phyloP scores from a whole-genome alignment of 805 yeast species.

The Saturnispora galanensis region DNA sequence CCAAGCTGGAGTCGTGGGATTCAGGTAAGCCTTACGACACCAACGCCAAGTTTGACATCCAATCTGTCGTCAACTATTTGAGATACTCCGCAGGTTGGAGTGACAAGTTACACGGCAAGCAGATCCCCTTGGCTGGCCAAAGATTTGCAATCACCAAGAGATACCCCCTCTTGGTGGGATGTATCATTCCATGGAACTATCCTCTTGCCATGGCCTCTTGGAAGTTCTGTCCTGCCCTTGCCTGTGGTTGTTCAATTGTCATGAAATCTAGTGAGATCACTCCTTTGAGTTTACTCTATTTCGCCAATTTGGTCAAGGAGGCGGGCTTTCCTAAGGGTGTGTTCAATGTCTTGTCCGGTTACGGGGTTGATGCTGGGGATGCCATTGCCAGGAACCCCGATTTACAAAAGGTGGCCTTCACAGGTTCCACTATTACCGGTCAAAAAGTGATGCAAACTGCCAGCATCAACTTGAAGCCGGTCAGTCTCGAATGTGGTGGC shows the following conservation, averaged over 20 bases:
- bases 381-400: conserved; percentile 52
- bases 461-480: conserved; percentile 48
- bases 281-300: conserved; percentile 56
- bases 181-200: conserved; percentile 66
- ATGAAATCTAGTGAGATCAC: conserved; percentile 71
- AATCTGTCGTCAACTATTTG: conserved; percentile 35
- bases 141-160: conserved; percentile 59
- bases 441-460: conserved; percentile 62
- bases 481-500: conserved; percentile 66
- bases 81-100: conserved; percentile 57
- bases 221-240: conserved; percentile 77
- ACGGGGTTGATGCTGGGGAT: conserved; percentile 61
- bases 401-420: conserved; percentile 51
- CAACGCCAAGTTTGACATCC: conserved; percentile 42
- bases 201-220: conserved; percentile 66
- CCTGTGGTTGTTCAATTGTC: conserved; percentile 66
- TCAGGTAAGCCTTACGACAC: conserved; percentile 43
- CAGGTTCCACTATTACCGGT: conserved; percentile 64
- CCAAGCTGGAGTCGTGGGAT: conserved; percentile 45
- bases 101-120: conserved; percentile 41
- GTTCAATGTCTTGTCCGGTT: conserved; percentile 61
- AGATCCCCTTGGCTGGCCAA: conserved; percentile 29
- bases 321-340: conserved; percentile 77
- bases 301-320: conserved; percentile 46
- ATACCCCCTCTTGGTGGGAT: conserved; percentile 59